Percentiles rank a stretch among this genome's conserved stretches.
These are phyloP conservation scores for Malus asiatica DNA, from an alignment of 306 rosid species.

Conservation along the genomic window DNA sequence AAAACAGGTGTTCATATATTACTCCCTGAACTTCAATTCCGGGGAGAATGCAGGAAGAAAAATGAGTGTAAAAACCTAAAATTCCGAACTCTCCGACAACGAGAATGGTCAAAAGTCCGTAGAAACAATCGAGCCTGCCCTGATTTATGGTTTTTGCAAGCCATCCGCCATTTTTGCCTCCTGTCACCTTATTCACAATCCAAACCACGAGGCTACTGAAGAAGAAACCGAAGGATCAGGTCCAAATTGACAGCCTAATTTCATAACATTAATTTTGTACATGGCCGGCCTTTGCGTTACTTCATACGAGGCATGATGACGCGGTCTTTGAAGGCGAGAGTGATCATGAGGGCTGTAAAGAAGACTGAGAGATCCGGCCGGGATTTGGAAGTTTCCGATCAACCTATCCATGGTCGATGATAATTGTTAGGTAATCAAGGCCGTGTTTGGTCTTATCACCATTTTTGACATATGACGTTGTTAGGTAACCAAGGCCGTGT, in stretches of 20 bases:
- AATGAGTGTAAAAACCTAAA: neutral
- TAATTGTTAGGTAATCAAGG: too few species aligned
- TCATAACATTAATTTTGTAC: too few species aligned
- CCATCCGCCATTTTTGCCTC: slow-evolving; percentile 49
- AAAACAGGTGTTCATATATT: too few species aligned
- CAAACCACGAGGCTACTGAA: slow-evolving; percentile 74
- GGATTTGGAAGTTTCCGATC: slow-evolving; percentile 59
- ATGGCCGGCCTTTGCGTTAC: neutral
- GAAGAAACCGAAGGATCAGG: slow-evolving; percentile 74
- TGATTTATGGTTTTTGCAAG: slow-evolving; percentile 63
- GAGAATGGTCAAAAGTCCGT: slow-evolving; percentile 53
- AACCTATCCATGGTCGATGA: slow-evolving; percentile 22
- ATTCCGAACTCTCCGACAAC: slow-evolving; percentile 4
- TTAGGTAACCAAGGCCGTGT: too few species aligned
- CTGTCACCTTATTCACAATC: slow-evolving; percentile 50
- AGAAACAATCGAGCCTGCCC: slow-evolving; percentile 77
- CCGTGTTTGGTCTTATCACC: slow-evolving; percentile 12
- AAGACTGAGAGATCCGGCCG: slow-evolving; percentile 76
- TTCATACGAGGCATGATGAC: too few species aligned
- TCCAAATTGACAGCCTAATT: too few species aligned
- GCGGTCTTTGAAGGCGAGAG: too few species aligned
- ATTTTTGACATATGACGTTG: neutral
- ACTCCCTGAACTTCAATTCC: neutral
- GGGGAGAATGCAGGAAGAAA: neutral
- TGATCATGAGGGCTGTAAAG: neutral